These are phyloP conservation scores for Platanthera guangdongensis DNA, from an alignment of 106 monocot species.

Conservation along the genomic window DNA sequence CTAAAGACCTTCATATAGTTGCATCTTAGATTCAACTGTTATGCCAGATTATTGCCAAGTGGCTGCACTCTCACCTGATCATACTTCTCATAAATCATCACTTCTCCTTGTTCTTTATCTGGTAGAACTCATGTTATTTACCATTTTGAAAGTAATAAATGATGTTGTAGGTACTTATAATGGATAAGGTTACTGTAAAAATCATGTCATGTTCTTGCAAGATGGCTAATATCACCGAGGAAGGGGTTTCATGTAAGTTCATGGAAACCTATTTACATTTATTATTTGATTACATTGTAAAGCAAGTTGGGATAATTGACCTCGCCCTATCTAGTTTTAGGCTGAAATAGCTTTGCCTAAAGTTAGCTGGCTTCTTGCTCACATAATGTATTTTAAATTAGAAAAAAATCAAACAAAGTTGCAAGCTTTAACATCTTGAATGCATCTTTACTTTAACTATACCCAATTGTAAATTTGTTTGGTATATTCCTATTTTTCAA, in stretches of 20 bases:
- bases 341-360: background rate
- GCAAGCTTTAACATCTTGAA: conserved; percentile 3
- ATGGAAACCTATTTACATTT: background rate
- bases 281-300: background rate
- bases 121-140: background rate
- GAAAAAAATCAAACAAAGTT: background rate
- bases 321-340: background rate
- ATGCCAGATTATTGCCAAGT: background rate
- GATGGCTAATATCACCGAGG: conserved; percentile 93
- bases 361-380: background rate
- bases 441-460: background rate
- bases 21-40: conserved; percentile 2
- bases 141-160: background rate
- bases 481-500: background rate
- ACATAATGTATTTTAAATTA: background rate
- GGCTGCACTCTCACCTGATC: background rate
- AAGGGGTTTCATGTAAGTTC: conserved; percentile 91
- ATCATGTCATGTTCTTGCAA: conserved; percentile 95
- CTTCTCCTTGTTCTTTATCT: background rate
- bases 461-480: background rate
- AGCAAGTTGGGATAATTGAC: background rate
- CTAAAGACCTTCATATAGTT: background rate
- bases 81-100: background rate
- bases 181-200: conserved; percentile 92
- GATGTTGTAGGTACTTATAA: conserved; percentile 63